Evolutionary conservation across 106 monocot species (phyloP).

Genomic region (Apostasia ramifera): DNA sequence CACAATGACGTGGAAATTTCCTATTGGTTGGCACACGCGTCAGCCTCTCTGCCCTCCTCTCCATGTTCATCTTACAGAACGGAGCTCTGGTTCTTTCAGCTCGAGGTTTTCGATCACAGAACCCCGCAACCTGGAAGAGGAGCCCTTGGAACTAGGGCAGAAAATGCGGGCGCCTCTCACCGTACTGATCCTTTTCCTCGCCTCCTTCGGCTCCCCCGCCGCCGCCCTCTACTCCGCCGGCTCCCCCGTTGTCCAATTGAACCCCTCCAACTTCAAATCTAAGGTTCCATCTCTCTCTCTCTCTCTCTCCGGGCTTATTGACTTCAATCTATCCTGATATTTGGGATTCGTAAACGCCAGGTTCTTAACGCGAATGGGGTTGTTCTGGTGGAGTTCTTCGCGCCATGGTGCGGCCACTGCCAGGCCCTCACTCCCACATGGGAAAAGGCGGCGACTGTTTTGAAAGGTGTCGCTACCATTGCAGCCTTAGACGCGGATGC

Average conservation of each 20-base stretch:
- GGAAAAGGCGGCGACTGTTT: constrained; percentile 83
- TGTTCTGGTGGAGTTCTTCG: constrained; percentile 97
- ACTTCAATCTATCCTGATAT: background rate
- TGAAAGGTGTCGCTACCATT: constrained; percentile 84
- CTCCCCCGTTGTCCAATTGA: constrained; percentile 87
- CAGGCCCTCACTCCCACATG: constrained; percentile 76
- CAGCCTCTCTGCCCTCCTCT: too few species aligned
- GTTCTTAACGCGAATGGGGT: constrained; percentile 74
- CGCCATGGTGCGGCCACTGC: constrained; percentile 99
- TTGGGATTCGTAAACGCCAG: constrained; percentile 13
- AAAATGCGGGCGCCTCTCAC: background rate
- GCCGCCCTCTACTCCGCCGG: constrained; percentile 78
- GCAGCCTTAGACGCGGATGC: constrained; percentile 91
- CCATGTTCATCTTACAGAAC: too few species aligned
- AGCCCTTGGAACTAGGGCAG: background rate
- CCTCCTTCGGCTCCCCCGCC: constrained; percentile 11
- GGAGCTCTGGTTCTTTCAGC: too few species aligned
- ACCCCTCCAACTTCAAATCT: constrained; percentile 93
- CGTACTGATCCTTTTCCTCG: background rate
- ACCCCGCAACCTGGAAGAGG: background rate
- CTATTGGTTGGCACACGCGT: too few species aligned
- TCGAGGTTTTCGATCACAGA: too few species aligned
- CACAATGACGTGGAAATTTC: too few species aligned
- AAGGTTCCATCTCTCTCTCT: constrained; percentile 40
- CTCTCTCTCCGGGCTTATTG: background rate